Conservation (phyloP, 768 basidiomycete species). For the Aureoboletus auriporus region DNA sequence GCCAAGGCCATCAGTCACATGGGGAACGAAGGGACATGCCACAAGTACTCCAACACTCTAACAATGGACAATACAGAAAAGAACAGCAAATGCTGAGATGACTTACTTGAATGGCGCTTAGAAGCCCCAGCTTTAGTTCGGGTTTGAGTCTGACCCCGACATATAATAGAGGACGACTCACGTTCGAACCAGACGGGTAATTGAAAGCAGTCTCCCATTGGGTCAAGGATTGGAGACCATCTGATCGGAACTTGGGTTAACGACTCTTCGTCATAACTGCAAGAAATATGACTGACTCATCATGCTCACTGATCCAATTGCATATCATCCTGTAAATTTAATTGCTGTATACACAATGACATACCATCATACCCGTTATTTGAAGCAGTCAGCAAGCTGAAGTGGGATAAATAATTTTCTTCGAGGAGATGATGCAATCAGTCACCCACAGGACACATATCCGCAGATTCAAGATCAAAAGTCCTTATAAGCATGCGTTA, state of each 20-base stretch:
- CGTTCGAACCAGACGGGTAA: no score
- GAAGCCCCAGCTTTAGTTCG: background rate
- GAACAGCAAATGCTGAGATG: background rate
- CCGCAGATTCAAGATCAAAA: background rate
- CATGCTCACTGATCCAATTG: background rate
- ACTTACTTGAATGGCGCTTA: conserved; percentile 4
- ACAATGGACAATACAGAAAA: background rate
- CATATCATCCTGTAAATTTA: background rate
- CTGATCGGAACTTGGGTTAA: no score
- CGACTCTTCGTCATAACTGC: background rate
- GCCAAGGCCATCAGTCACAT: background rate
- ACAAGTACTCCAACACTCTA: conserved; percentile 38
- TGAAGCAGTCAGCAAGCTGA: conserved; percentile 3
- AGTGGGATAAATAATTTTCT: background rate
- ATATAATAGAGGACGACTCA: no score
- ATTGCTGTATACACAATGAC: background rate
- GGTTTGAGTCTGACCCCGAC: background rate
- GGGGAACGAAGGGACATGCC: conserved; percentile 18
- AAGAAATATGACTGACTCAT: conserved; percentile 1
- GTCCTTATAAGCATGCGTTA: background rate
- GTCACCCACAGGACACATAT: background rate
- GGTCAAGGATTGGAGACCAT: background rate
- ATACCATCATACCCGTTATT: conserved; percentile 3
- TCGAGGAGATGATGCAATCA: background rate
- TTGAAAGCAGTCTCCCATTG: conserved; percentile 2